These are phyloP conservation scores for Fomitopsis serialis DNA, from an alignment of 768 basidiomycete genomes.

Conservation along the genomic window DNA sequence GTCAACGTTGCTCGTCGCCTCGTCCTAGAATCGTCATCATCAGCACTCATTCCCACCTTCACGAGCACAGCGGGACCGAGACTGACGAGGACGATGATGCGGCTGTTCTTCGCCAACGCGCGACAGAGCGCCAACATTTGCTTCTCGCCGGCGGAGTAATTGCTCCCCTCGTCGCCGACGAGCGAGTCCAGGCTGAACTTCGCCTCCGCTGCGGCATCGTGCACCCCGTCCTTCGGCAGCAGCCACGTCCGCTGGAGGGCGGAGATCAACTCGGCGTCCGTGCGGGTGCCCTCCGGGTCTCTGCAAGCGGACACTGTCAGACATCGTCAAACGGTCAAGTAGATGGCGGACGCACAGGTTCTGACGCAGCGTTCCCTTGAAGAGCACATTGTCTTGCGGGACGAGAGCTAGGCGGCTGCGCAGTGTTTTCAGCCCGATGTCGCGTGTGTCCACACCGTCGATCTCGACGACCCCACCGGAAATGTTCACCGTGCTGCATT, in stretches of 20 bases:
- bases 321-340: conserved; percentile 44
- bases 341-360: conserved; percentile 45
- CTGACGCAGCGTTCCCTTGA: conserved; percentile 72
- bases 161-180: conserved; percentile 60
- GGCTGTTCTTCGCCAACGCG: conserved; percentile 65
- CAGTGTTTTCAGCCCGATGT: conserved; percentile 50
- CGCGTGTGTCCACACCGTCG: conserved; percentile 47
- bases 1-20: conserved; percentile 82
- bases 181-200: conserved; percentile 63
- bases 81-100: conserved; percentile 65
- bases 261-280: conserved; percentile 48
- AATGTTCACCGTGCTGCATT: conserved; percentile 54
- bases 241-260: conserved; percentile 58
- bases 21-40: conserved; percentile 37
- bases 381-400: conserved; percentile 70
- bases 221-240: conserved; percentile 42
- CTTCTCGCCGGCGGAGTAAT: conserved; percentile 71
- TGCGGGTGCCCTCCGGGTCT: conserved; percentile 45
- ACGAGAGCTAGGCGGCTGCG: conserved; percentile 57
- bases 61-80: neutral
- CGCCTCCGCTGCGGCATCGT: conserved; percentile 44
- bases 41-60: neutral
- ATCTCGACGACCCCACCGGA: conserved; percentile 51
- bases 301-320: conserved; percentile 57
- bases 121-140: conserved; percentile 84